Evolutionary conservation across 2,329 filamentous ascomycete species (phyloP).

Genomic region (Arthrobotrys sinensis): DNA sequence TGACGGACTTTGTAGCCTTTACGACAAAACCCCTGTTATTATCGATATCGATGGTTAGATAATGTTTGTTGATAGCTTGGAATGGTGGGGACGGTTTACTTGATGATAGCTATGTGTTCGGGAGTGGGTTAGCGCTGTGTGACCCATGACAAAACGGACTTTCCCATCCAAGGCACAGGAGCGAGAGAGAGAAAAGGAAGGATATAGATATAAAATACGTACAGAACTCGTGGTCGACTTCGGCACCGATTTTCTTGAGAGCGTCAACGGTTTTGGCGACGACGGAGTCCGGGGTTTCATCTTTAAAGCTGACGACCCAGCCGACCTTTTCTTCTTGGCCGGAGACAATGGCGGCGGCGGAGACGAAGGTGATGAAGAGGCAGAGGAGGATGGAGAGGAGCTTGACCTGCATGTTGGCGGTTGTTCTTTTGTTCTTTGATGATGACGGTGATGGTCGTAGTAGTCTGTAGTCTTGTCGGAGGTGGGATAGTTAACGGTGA

Average conservation of each 20-base stretch:
- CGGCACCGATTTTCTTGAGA: constrained; percentile 36
- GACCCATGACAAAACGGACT: neutral
- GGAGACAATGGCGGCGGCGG: constrained; percentile 28
- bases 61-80: neutral
- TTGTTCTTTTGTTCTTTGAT: neutral
- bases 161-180: neutral
- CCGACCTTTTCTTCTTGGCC: constrained; percentile 16
- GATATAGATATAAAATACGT: constrained; percentile 7
- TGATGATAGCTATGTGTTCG: constrained; percentile 33
- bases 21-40: constrained; percentile 29
- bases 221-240: constrained; percentile 44
- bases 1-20: constrained; percentile 24
- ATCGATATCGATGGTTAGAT: neutral
- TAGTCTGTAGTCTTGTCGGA: neutral
- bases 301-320: constrained; percentile 48
- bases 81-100: constrained; percentile 17
- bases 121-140: constrained; percentile 15
- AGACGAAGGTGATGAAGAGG: constrained; percentile 39
- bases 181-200: neutral
- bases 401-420: constrained; percentile 52
- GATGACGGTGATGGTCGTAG: neutral
- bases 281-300: constrained; percentile 30
- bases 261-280: constrained; percentile 13
- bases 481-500: neutral
- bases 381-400: constrained; percentile 41